Conservation (phyloP, 345 rosid genomes). For the Boechera divaricarpa region DNA sequence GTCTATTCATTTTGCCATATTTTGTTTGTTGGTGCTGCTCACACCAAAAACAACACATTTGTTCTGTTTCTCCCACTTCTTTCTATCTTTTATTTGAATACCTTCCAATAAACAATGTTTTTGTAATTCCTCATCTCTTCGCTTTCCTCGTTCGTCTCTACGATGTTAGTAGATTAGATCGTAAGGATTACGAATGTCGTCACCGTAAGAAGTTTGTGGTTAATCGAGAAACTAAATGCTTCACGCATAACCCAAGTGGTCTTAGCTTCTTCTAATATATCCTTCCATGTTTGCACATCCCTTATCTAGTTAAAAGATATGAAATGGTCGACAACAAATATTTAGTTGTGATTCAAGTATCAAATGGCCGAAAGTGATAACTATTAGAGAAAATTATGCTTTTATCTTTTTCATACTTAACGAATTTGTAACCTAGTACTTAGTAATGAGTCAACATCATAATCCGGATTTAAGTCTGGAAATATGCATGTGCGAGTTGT, state of each 20-base stretch:
- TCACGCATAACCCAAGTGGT: neutral
- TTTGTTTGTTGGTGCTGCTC: constrained; percentile 32
- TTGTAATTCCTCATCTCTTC: neutral
- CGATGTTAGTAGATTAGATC: neutral
- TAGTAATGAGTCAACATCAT: neutral
- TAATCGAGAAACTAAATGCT: neutral
- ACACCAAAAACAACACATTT: constrained; percentile 12
- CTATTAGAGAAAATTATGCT: neutral
- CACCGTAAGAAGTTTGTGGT: neutral
- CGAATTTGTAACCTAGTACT: neutral
- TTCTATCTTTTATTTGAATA: constrained; percentile 7
- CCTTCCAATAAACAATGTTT: constrained; percentile 18
- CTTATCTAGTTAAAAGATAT: neutral
- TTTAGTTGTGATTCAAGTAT: too few relatives aligned
- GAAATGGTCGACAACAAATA: neutral
- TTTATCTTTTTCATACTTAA: too few relatives aligned
- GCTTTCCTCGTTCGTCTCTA: neutral
- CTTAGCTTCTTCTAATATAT: neutral
- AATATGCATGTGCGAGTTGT: neutral
- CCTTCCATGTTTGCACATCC: neutral
- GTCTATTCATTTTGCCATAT: constrained; percentile 43
- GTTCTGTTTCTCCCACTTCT: constrained; percentile 24
- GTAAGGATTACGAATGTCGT: neutral
- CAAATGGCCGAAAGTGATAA: neutral
- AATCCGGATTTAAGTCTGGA: too few relatives aligned